Percentiles rank a stretch among this genome's conserved stretches.
These are phyloP conservation scores for Debaryomyces sp. DNA, from an alignment of 1,139 yeast genomes.

Conservation along the genomic window DNA sequence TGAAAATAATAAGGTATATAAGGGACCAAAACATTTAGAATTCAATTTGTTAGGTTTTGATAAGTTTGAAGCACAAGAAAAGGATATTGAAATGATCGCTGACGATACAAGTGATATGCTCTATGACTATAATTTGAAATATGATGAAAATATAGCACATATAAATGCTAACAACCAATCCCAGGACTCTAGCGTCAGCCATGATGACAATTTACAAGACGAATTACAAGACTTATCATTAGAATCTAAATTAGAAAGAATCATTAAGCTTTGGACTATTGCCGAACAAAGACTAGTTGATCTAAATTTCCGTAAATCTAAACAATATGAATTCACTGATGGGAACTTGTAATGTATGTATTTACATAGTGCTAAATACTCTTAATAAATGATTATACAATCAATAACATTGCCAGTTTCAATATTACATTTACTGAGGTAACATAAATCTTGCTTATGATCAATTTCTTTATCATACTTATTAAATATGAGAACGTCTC, in stretches of 20 bases:
- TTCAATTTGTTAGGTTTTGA: constrained; percentile 18
- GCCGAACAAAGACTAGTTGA: constrained; percentile 54
- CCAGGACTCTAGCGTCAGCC: constrained; percentile 12
- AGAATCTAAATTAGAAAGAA: constrained; percentile 55
- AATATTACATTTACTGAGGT: constrained; percentile 60
- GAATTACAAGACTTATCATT: constrained; percentile 29
- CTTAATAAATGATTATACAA: constrained; percentile 38
- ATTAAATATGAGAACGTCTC: constrained; percentile 34
- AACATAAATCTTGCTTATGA: constrained; percentile 41
- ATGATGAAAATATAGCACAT: constrained; percentile 14
- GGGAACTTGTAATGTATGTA: constrained; percentile 12
- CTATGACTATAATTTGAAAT: constrained; percentile 11
- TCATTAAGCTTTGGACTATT: constrained; percentile 63
- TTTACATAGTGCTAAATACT: neutral
- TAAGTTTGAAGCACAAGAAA: constrained; percentile 7
- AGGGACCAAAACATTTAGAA: constrained; percentile 20
- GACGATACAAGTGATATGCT: constrained; percentile 12
- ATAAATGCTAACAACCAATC: constrained; percentile 9
- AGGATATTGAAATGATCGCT: constrained; percentile 14
- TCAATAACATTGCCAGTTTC: constrained; percentile 68
- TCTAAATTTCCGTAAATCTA: constrained; percentile 38
- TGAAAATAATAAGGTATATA: constrained; percentile 12
- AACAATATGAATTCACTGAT: constrained; percentile 22
- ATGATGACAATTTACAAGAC: constrained; percentile 23
- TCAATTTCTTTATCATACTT: constrained; percentile 29